phyloP scores from a whole-genome alignment of 2,329 filamentous ascomycete species.

The Fusarium denticulatum region DNA sequence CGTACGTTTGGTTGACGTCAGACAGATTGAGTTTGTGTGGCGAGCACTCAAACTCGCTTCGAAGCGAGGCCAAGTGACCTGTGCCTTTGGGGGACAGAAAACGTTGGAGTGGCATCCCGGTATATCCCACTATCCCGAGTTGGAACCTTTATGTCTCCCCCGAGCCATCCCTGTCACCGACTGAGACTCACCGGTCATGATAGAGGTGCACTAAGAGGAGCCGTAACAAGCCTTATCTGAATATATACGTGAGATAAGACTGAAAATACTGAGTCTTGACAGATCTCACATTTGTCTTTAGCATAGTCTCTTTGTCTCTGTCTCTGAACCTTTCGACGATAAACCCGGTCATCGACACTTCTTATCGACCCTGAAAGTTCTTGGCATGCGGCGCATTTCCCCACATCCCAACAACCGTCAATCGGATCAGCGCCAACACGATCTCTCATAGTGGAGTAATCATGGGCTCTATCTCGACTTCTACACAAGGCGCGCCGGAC shows the following conservation, averaged over 20 bases:
- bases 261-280: background rate
- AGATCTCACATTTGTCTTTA: too few relatives aligned
- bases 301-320: too few relatives aligned
- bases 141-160: background rate
- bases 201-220: background rate
- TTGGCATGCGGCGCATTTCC: background rate
- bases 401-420: background rate
- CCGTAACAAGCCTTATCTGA: background rate
- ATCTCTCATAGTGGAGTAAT: background rate
- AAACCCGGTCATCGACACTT: background rate
- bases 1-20: background rate
- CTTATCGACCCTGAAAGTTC: background rate
- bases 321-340: background rate
- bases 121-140: background rate
- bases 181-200: background rate
- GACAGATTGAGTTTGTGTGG: background rate
- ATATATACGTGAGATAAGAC: background rate
- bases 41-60: background rate
- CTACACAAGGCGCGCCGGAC: background rate
- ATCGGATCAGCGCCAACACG: background rate
- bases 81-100: background rate
- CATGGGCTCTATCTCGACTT: background rate
- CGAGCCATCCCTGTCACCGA: background rate
- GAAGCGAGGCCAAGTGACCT: background rate
- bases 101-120: background rate